Evolutionary conservation across 192 early-diverging fungal genomes (phyloP), one percentile per base, ranked within the genome.

Genomic region (Kappamyces sp.): DNA sequence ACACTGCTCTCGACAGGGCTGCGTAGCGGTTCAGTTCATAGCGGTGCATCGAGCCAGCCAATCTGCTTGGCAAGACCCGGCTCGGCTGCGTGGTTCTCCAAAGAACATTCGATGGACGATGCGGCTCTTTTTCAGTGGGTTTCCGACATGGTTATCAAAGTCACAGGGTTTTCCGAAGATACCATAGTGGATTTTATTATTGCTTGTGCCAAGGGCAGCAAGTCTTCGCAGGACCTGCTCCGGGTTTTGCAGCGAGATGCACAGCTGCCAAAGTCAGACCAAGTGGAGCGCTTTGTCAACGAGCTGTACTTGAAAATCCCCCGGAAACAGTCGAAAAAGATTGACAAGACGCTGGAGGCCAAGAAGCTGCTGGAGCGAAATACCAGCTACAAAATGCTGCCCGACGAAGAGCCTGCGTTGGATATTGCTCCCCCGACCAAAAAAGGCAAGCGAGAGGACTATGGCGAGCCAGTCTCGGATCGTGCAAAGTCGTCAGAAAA

Each of bases 181-280:
- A 82, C 75, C 9, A 68, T 83, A 14, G 78, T 85, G 22, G 86
- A 90, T 67, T 90, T 78, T 65, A 61, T 90, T 53, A 74, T 86
- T 47, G 81, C 85, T 7, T 61, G 73, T 66, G 87, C 86, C 4
- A 60, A 84, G 64, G 79, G 60, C 1, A 68, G 84, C 38, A 85
- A 80, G 62, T 79, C 82, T 0, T 69, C 74, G 12, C 61, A 71
- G 34, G 61, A 54, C 30, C 69, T 95, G 15, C 59, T 72, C 1
- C 36, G 55, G 35, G 64, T 67, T 5, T 75, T 95, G 2, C 64
- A 69, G 40, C 46, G 42, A 34, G 77, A 68, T 14, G 79, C 76
- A 32, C 85, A 86, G 12, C 73, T 91, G 4, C 87, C 88, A 1
- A 42, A 61, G n/a, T 69, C 73, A 45, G 65, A 69, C 8, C 69